Conservation (phyloP, 1,139 yeast species). For the Petasospora fabianii region DNA sequence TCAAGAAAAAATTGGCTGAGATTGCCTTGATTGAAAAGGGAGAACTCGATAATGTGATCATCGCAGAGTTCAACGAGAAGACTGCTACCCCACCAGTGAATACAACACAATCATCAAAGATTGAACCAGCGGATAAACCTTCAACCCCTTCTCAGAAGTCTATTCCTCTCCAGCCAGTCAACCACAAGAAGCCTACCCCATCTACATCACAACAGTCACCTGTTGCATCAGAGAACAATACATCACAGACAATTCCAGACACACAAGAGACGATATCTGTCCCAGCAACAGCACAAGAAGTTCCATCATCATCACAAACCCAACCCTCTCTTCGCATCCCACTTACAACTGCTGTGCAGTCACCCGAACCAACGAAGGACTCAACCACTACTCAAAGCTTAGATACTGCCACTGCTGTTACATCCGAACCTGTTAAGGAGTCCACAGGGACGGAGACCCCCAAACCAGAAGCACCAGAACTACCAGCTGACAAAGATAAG, state of each 20-base stretch:
- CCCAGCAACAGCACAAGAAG: not conserved
- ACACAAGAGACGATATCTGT: not conserved
- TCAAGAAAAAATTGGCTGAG: slow-evolving; percentile 28
- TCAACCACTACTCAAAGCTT: not conserved
- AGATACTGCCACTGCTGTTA: not conserved
- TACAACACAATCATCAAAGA: too few relatives aligned
- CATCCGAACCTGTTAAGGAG: not conserved
- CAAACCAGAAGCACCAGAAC: not conserved
- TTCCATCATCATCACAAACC: not conserved
- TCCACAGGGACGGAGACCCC: not conserved
- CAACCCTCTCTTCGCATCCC: too few relatives aligned
- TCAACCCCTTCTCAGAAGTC: too few relatives aligned
- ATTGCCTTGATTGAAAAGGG: slow-evolving; percentile 35
- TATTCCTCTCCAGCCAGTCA: not conserved
- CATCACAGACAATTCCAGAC: too few relatives aligned
- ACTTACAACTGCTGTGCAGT: too few relatives aligned
- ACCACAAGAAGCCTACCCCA: not conserved
- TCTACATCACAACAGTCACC: not conserved
- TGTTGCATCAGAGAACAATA: too few relatives aligned
- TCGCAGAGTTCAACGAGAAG: slow-evolving; percentile 15
- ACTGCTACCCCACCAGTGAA: not conserved
- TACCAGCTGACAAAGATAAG: not conserved
- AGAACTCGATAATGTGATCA: slow-evolving; percentile 31
- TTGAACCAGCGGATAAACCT: not conserved
- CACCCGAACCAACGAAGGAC: not conserved